These are phyloP conservation scores for Castanospermum australe DNA, from an alignment of 306 rosid species.

Conservation along the genomic window DNA sequence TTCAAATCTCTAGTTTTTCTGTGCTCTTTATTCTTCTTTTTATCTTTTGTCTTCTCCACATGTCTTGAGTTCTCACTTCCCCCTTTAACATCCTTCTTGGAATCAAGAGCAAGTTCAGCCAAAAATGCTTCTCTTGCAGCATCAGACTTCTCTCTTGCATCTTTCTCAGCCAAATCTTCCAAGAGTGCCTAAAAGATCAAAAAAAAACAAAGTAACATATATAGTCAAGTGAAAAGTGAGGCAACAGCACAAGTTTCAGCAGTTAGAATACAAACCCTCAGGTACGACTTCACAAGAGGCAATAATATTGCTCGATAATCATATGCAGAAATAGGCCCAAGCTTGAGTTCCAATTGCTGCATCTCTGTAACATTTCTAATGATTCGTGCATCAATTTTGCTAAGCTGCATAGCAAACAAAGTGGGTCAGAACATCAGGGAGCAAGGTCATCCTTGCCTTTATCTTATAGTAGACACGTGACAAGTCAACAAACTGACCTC, in stretches of 20 bases:
- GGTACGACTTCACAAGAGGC: constrained; percentile 84
- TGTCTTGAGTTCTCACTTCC: constrained; percentile 67
- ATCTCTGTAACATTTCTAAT: constrained; percentile 70
- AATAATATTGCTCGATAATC: constrained; percentile 81
- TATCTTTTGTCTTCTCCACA: constrained; percentile 79
- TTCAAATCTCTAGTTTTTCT: constrained; percentile 78
- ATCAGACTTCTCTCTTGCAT: constrained; percentile 92
- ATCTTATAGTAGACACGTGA: constrained; percentile 12
- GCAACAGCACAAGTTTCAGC: constrained; percentile 15
- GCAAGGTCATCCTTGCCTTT: constrained; percentile 21
- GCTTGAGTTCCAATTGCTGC: constrained; percentile 87
- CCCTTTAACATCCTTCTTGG: constrained; percentile 72
- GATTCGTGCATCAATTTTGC: constrained; percentile 82
- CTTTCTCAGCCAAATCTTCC: constrained; percentile 96
- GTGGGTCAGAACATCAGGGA: constrained; percentile 33
- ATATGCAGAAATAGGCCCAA: constrained; percentile 70
- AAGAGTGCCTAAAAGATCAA: constrained; percentile 59
- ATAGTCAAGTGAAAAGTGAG: constrained; percentile 20
- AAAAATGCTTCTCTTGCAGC: constrained; percentile 93
- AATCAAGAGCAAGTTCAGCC: constrained; percentile 94
- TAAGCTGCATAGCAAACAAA: constrained; percentile 63
- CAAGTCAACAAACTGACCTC: constrained; percentile 62
- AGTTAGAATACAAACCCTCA: constrained; percentile 70
- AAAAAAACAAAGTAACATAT: constrained; percentile 20
- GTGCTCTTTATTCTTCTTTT: constrained; percentile 80